These are phyloP conservation scores for Teratosphaeria zuluensis DNA, from an alignment of 2,329 filamentous ascomycete genomes.

Conservation along the genomic window DNA sequence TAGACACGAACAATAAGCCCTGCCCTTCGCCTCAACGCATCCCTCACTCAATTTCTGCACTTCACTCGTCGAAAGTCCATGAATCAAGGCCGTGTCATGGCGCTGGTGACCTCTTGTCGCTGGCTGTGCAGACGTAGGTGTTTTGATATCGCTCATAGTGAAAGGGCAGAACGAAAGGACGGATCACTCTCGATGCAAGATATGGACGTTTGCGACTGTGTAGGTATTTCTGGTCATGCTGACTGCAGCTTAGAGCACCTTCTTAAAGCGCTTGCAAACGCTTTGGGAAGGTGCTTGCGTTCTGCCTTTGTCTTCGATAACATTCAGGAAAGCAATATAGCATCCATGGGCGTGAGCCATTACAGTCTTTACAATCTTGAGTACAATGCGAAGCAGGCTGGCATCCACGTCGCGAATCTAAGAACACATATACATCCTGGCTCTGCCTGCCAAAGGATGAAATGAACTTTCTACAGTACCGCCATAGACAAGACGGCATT, in stretches of 20 bases:
- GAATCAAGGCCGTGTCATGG: slow-evolving; percentile 32
- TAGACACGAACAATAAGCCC: slow-evolving; percentile 62
- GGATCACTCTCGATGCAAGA: not conserved
- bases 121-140: not conserved
- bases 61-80: slow-evolving; percentile 52
- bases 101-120: slow-evolving; percentile 27
- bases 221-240: not conserved
- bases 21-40: slow-evolving; percentile 61
- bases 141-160: not conserved
- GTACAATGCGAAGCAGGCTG: not conserved
- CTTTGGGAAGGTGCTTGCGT: not conserved
- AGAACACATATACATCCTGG: not conserved
- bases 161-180: not conserved
- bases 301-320: too few relatives aligned
- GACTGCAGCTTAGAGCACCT: not conserved
- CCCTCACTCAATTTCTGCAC: slow-evolving; percentile 53
- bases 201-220: not conserved
- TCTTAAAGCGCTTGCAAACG: too few relatives aligned
- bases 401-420: not conserved
- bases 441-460: not conserved
- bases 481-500: not conserved
- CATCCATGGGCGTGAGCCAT: not conserved
- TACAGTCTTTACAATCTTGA: not conserved
- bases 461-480: not conserved
- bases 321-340: too few relatives aligned